Base-by-base conservation (phyloP, 208 protist species). In the Leishmania mexicana region DNA sequence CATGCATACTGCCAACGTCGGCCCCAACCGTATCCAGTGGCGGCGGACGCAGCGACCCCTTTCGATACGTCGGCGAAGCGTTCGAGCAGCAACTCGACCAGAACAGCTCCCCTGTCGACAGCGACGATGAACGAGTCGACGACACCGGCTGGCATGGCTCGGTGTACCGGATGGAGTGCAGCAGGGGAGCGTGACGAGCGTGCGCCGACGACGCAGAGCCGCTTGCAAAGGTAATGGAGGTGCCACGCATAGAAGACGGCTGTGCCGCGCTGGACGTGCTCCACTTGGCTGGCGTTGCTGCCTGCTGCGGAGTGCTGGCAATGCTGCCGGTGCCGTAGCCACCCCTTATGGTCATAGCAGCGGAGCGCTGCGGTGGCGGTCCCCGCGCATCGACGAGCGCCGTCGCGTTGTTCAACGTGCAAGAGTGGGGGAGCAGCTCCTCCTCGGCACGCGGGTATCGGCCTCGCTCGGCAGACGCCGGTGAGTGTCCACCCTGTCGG, bases 401-500 rank as follows among this genome's bases (percentile, higher is more conserved):
- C 24, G 70, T 35, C 19, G 58, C 60, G 17, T 28, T 24, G 75
- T 75, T 54, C 31, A 72, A 57, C 15, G 64, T 21, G 45, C 38
- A 24, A 13, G 65, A 68, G 60, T 68, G 60, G 6, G 72, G 71
- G 53, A 81, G 75, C 45, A 73, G 62, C 71, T 51, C 72, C 21
- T 62, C 72, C 0, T 57, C 81, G 0, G 68, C 57, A 54, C 67
- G 64, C 65, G 80, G 75, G 19, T 78, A 87, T 54, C 70, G 67
- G 35, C 83, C 77, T 28, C 84, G 72, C 76, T 77, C 75, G 58
- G 80, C 71, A 51, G 76, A 83, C 47, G 76, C 42, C 7, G 81
- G 80, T 1, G 86, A 86, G 80, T 84, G 83, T 1, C 80, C 79
- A 40, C 82, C 86, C 38, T 81, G 82, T 8, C 62, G 80, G 8